These are phyloP conservation scores for Fusarium hostae DNA, from an alignment of 2,329 filamentous ascomycete genomes.

Conservation along the genomic window DNA sequence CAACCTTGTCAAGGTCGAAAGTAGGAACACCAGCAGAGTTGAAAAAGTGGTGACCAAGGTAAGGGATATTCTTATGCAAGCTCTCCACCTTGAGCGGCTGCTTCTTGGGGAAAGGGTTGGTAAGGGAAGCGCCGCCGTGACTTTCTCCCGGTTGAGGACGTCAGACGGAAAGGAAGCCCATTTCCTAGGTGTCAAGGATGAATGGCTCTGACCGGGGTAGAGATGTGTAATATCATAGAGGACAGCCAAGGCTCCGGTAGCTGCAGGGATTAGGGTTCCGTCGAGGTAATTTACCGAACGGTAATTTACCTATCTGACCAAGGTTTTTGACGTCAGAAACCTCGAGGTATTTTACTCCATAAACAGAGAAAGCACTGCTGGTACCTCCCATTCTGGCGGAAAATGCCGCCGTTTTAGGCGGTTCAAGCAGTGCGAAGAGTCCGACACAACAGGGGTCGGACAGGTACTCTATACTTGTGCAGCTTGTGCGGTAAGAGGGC, in stretches of 20 bases:
- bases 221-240: conserved; percentile 63
- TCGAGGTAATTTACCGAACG: too few relatives aligned
- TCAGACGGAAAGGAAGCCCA: conserved; percentile 56
- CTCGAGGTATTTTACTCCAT: too few relatives aligned
- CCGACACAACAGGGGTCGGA: too few relatives aligned
- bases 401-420: too few relatives aligned
- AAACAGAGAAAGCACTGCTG: too few relatives aligned
- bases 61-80: conserved; percentile 48
- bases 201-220: conserved; percentile 56
- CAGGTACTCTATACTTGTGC: too few relatives aligned
- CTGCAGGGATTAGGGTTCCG: conserved; percentile 41
- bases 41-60: conserved; percentile 77
- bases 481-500: too few relatives aligned
- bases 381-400: too few relatives aligned
- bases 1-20: conserved; percentile 63
- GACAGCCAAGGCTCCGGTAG: too few relatives aligned
- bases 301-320: too few relatives aligned
- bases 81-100: conserved; percentile 53
- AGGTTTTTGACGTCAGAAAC: too few relatives aligned
- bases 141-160: conserved; percentile 53
- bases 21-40: conserved; percentile 62
- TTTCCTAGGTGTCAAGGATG: conserved; percentile 50
- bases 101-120: conserved; percentile 58
- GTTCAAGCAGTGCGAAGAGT: too few relatives aligned
- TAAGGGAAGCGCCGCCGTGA: conserved; percentile 55